Conservation (phyloP, 176 grass and related monocot genomes). For the Tillandsia fasciculata region DNA sequence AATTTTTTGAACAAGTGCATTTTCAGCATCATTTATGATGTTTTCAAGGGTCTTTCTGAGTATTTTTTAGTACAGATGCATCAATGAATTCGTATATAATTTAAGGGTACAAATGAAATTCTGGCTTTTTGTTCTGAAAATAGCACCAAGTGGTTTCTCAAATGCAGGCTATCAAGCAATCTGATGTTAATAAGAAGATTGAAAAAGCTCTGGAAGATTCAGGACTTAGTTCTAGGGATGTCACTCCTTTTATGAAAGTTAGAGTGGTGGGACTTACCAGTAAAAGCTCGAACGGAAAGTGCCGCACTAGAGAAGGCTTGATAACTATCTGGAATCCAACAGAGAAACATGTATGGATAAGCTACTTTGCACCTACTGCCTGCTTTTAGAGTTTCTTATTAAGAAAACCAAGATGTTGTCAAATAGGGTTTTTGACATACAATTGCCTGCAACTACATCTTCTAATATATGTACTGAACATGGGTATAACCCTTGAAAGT, state of each 20-base stretch:
- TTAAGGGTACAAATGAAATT: slow-evolving; percentile 10
- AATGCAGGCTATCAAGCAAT: slow-evolving; percentile 53
- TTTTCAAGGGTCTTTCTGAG: not conserved
- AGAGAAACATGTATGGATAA: slow-evolving; percentile 59
- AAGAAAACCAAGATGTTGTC: too few relatives aligned
- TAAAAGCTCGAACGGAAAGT: slow-evolving; percentile 41
- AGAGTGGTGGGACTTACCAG: slow-evolving; percentile 52
- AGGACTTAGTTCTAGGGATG: slow-evolving; percentile 61
- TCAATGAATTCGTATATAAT: slow-evolving; percentile 7
- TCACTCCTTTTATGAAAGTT: slow-evolving; percentile 81
- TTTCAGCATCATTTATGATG: too few relatives aligned
- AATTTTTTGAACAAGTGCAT: too few relatives aligned
- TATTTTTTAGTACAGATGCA: not conserved
- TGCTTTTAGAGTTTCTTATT: not conserved
- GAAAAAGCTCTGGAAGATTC: slow-evolving; percentile 65
- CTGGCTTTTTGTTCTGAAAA: slow-evolving; percentile 13
- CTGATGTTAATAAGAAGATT: slow-evolving; percentile 53
- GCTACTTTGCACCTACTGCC: not conserved
- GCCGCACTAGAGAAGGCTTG: slow-evolving; percentile 42
- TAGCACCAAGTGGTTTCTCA: slow-evolving; percentile 8
- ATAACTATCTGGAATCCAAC: slow-evolving; percentile 93
- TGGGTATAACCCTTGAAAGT: too few relatives aligned
- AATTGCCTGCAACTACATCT: too few relatives aligned
- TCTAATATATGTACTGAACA: too few relatives aligned
- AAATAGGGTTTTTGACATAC: too few relatives aligned